phyloP scores from a whole-genome alignment of 352 stramenopile species.

The Pythium monospermum region DNA sequence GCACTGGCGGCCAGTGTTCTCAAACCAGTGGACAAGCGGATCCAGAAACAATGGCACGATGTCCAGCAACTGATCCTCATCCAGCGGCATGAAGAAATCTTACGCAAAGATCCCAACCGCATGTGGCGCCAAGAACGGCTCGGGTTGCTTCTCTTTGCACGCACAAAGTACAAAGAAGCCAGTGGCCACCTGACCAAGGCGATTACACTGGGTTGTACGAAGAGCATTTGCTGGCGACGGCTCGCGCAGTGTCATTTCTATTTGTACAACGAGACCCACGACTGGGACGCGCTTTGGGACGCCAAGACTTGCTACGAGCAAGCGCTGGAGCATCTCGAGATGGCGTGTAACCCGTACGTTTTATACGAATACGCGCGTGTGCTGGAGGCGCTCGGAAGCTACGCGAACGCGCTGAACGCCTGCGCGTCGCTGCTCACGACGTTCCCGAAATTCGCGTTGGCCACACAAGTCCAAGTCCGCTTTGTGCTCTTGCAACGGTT shows the following conservation, averaged over 20 bases:
- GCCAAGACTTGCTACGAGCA: slow-evolving; percentile 52
- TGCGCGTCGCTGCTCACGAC: slow-evolving; percentile 46
- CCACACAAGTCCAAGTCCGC: slow-evolving; percentile 34
- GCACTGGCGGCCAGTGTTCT: not conserved
- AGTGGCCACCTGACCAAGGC: slow-evolving; percentile 43
- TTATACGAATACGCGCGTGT: slow-evolving; percentile 51
- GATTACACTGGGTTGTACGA: slow-evolving; percentile 39
- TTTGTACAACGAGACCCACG: slow-evolving; percentile 33
- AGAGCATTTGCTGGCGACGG: slow-evolving; percentile 42
- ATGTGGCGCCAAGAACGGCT: slow-evolving; percentile 68
- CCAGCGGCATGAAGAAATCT: slow-evolving; percentile 48
- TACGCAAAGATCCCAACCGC: slow-evolving; percentile 48
- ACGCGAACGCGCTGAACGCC: slow-evolving; percentile 37
- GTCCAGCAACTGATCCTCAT: slow-evolving; percentile 44
- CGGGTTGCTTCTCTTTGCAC: slow-evolving; percentile 41
- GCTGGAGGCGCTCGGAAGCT: slow-evolving; percentile 45
- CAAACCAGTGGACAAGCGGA: slow-evolving; percentile 2
- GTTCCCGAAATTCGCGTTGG: slow-evolving; percentile 43
- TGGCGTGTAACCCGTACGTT: slow-evolving; percentile 38
- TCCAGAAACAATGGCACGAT: slow-evolving; percentile 34
- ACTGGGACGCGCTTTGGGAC: slow-evolving; percentile 66
- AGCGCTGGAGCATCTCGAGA: slow-evolving; percentile 43
- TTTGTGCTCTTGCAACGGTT: slow-evolving; percentile 59
- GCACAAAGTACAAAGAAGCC: slow-evolving; percentile 32
- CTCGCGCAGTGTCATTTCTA: slow-evolving; percentile 54